phyloP scores from a whole-genome alignment of 2,329 filamentous ascomycete genomes.

The Trichoderma polysporum region DNA sequence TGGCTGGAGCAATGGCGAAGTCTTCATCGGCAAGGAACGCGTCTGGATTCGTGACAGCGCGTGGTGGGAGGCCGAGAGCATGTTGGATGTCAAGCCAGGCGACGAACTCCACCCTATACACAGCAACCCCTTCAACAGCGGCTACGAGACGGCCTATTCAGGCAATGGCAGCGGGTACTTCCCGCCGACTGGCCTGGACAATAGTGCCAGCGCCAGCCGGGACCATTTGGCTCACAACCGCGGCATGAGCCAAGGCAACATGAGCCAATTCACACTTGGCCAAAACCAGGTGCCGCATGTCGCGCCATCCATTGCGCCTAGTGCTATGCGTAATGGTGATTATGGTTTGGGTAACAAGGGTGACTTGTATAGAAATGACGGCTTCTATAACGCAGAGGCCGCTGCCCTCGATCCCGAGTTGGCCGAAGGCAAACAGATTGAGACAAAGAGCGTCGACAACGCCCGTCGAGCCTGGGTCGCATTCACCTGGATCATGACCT shows the following conservation, averaged over 20 bases:
- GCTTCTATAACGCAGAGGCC: constrained; percentile 72
- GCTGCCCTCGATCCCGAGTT: constrained; percentile 70
- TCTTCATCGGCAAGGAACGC: constrained; percentile 84
- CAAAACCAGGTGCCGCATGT: constrained; percentile 40
- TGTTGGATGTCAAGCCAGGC: constrained; percentile 82
- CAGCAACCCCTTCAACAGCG: constrained; percentile 45
- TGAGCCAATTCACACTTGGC: constrained; percentile 53
- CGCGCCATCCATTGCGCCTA: constrained; percentile 62
- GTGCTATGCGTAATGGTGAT: constrained; percentile 67
- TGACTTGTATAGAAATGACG: constrained; percentile 70
- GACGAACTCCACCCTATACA: constrained; percentile 45
- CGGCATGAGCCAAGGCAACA: constrained; percentile 55
- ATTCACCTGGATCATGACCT: constrained; percentile 83
- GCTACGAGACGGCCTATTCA: constrained; percentile 71
- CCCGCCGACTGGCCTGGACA: constrained; percentile 57
- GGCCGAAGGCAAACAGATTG: constrained; percentile 72
- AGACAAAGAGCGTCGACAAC: constrained; percentile 63
- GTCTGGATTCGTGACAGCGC: constrained; percentile 93
- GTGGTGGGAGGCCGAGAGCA: constrained; percentile 97
- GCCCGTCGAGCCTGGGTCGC: constrained; percentile 75
- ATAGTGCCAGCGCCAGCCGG: constrained; percentile 64
- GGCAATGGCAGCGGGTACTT: constrained; percentile 69
- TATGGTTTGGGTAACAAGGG: constrained; percentile 88
- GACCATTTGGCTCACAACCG: constrained; percentile 69
- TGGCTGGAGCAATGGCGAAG: constrained; percentile 97